Percentiles rank a stretch among this genome's conserved stretches.
Evolutionary conservation across 169 alveolate species (phyloP).

Genomic region (Eimeria zaria): DNA sequence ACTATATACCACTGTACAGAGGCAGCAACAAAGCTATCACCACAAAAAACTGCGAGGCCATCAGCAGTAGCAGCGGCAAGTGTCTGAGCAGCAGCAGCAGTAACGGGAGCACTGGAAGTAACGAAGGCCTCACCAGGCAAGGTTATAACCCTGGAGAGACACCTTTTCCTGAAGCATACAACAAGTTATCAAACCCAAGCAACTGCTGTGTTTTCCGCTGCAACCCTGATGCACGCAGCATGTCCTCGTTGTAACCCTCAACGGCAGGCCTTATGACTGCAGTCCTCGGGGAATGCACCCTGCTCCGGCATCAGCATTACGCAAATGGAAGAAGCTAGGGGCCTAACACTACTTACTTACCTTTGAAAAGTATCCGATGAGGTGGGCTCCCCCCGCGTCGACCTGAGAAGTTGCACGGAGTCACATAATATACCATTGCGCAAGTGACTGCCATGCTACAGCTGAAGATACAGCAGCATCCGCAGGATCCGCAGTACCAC

Average conservation of each 20-base stretch:
- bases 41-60: neutral
- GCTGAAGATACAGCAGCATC: too few species aligned
- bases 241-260: too few species aligned
- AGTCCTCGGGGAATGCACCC: neutral
- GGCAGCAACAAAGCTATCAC: neutral
- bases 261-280: neutral
- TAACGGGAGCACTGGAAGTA: slow-evolving; percentile 12
- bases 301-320: slow-evolving; percentile 14
- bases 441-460: neutral
- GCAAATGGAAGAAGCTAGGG: neutral
- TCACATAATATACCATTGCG: neutral
- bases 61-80: neutral
- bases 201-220: neutral
- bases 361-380: slow-evolving; percentile 95
- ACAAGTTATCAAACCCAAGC: neutral
- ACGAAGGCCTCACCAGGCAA: slow-evolving; percentile 89
- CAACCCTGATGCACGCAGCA: neutral
- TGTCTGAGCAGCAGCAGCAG: slow-evolving; percentile 19
- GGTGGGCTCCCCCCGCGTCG: slow-evolving; percentile 92
- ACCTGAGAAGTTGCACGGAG: slow-evolving; percentile 57
- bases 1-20: neutral
- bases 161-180: slow-evolving; percentile 90
- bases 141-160: slow-evolving; percentile 91
- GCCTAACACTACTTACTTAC: slow-evolving; percentile 5
- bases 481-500: neutral